Evolutionary conservation across 2,329 filamentous ascomycete species (phyloP).

Genomic region (Aureobasidium vineae): DNA sequence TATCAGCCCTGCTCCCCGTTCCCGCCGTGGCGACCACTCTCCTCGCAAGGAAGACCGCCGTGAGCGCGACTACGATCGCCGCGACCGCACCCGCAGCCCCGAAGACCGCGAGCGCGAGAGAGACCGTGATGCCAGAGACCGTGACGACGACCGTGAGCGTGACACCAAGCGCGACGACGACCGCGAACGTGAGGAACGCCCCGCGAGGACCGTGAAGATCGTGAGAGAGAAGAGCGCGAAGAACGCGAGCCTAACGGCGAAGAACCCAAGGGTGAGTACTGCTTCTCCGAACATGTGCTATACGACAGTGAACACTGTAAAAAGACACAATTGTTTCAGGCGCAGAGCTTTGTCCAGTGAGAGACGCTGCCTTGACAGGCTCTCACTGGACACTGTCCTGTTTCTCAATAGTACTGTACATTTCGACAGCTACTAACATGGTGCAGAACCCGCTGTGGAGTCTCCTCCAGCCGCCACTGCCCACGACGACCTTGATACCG

Average conservation of each 20-base stretch:
- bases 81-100: constrained; percentile 68
- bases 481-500: constrained; percentile 94
- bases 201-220: constrained; percentile 26
- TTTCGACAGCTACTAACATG: constrained; percentile 31
- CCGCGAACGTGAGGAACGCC: constrained; percentile 58
- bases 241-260: constrained; percentile 62
- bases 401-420: too few species aligned
- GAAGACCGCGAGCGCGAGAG: constrained; percentile 69
- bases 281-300: constrained; percentile 29
- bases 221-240: constrained; percentile 49
- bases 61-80: constrained; percentile 67
- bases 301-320: constrained; percentile 23
- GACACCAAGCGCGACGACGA: constrained; percentile 62
- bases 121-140: constrained; percentile 49
- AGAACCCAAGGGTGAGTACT: constrained; percentile 74
- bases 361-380: too few species aligned
- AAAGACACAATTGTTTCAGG: too few species aligned
- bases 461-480: constrained; percentile 67
- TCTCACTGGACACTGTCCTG: too few species aligned
- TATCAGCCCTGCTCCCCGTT: constrained; percentile 67
- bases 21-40: constrained; percentile 67
- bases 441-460: constrained; percentile 57
- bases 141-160: constrained; percentile 61
- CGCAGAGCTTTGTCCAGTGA: too few species aligned
- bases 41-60: constrained; percentile 64